Percentiles rank a stretch among this genome's conserved stretches.
Evolutionary conservation across 2,329 filamentous ascomycete species (phyloP).

Genomic region (Calonectria hawksworthii): DNA sequence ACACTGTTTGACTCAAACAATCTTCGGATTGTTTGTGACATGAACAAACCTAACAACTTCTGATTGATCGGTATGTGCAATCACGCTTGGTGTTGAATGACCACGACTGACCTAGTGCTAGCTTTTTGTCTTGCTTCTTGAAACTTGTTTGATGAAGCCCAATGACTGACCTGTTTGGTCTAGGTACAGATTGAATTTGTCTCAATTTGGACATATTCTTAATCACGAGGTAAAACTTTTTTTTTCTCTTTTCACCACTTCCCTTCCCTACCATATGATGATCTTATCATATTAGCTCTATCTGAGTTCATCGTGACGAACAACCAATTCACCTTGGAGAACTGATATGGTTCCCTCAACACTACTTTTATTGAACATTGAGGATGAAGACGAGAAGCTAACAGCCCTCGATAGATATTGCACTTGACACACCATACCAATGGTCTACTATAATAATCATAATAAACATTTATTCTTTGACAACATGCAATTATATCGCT

Average conservation of each 20-base stretch:
- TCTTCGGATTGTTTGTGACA: constrained; percentile 58
- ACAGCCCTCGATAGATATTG: constrained; percentile 9
- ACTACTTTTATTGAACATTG: constrained; percentile 14
- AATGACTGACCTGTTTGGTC: constrained; percentile 33
- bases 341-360: constrained; percentile 59
- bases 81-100: background rate
- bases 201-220: background rate
- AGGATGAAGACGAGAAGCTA: constrained; percentile 2
- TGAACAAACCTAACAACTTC: constrained; percentile 68
- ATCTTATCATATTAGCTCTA: constrained; percentile 60
- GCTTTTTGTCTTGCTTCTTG: constrained; percentile 22
- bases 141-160: background rate
- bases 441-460: background rate
- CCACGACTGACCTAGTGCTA: constrained; percentile 21
- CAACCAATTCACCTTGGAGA: constrained; percentile 72
- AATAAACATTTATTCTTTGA: background rate
- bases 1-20: constrained; percentile 69
- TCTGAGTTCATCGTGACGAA: constrained; percentile 71
- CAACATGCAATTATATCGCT: background rate
- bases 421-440: too few relatives aligned
- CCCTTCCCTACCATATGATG: constrained; percentile 63
- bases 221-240: constrained; percentile 27
- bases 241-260: background rate
- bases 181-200: constrained; percentile 19
- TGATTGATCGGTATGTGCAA: constrained; percentile 63